These are phyloP conservation scores for Leccinum pachyderme DNA, from an alignment of 1,284 basidiomycete genomes.

Conservation along the genomic window DNA sequence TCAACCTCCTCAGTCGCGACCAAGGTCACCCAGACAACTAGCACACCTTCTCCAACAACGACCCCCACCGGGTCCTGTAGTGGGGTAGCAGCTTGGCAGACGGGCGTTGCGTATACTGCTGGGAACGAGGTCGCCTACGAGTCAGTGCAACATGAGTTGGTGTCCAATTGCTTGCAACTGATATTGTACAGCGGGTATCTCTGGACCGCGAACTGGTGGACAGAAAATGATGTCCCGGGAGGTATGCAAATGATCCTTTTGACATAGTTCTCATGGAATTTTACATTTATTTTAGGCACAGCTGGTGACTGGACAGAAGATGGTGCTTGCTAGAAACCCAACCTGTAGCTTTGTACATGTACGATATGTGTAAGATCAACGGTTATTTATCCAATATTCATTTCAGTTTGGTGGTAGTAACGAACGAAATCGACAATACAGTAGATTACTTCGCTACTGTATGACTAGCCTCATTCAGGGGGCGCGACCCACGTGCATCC, in stretches of 20 bases:
- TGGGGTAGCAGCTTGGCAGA: constrained; percentile 51
- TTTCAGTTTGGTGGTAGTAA: not conserved
- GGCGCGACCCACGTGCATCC: not conserved
- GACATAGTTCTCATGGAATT: not conserved
- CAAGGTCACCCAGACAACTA: constrained; percentile 17
- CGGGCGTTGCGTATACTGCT: constrained; percentile 45
- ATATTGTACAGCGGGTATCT: constrained; percentile 44
- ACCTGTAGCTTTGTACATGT: not conserved
- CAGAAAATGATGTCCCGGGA: constrained; percentile 54
- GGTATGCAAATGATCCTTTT: constrained; percentile 29
- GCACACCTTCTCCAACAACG: constrained; percentile 25
- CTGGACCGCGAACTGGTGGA: constrained; percentile 62
- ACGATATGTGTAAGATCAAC: not conserved
- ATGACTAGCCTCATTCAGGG: not conserved
- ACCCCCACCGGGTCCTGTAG: constrained; percentile 42
- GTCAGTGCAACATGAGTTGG: constrained; percentile 34
- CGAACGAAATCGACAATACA: not conserved
- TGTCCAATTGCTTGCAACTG: not conserved
- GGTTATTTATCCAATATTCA: not conserved
- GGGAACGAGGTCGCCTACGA: constrained; percentile 50
- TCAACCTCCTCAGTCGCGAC: constrained; percentile 5
- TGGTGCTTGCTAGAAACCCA: constrained; percentile 41
- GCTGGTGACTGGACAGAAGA: constrained; percentile 59
- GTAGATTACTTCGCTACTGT: not conserved
- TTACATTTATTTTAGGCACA: constrained; percentile 24